phyloP scores from a whole-genome alignment of 2,329 filamentous ascomycete species.

The Herpotrichia juniperi region DNA sequence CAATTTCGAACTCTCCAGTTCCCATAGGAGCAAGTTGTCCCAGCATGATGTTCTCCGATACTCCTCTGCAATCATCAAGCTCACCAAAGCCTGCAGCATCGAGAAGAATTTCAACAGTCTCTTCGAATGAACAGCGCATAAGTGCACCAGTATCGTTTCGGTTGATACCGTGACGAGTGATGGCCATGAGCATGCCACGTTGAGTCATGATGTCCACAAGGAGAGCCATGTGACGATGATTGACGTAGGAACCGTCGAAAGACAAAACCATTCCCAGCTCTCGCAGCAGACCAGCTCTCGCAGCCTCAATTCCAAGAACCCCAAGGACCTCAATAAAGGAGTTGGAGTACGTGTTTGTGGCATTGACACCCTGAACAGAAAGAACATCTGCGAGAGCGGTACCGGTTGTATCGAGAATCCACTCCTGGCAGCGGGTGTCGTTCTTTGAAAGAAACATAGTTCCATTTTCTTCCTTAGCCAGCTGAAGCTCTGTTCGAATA shows the following conservation, averaged over 20 bases:
- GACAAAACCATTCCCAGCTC: conserved; percentile 93
- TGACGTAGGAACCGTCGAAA: conserved; percentile 99
- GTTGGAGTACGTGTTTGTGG: conserved; percentile 87
- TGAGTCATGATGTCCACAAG: conserved; percentile 98
- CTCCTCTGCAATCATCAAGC: conserved; percentile 95
- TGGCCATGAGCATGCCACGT: conserved; percentile 89
- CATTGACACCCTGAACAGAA: conserved; percentile 85
- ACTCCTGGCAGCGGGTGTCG: conserved; percentile 81
- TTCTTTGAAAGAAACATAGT: conserved; percentile 75
- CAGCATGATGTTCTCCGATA: conserved; percentile 98
- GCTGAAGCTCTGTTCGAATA: conserved; percentile 64
- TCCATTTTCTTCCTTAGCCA: conserved; percentile 72
- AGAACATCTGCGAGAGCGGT: conserved; percentile 85
- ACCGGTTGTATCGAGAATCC: conserved; percentile 94
- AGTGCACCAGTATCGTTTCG: conserved; percentile 95
- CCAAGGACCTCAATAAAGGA: conserved; percentile 94
- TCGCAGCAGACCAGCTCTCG: conserved; percentile 81
- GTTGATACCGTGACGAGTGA: conserved; percentile 98
- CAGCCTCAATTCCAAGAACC: conserved; percentile 95
- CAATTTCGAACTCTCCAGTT: conserved; percentile 93
- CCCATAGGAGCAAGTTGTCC: conserved; percentile 97
- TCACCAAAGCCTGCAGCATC: conserved; percentile 95
- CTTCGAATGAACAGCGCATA: conserved; percentile 99
- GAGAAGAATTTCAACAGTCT: conserved; percentile 96
- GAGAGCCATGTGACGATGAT: conserved; percentile 94